Evolutionary conservation across 116 monocot genomes (phyloP), one percentile per base, ranked within the genome.

Genomic region (Cymodocea nodosa): DNA sequence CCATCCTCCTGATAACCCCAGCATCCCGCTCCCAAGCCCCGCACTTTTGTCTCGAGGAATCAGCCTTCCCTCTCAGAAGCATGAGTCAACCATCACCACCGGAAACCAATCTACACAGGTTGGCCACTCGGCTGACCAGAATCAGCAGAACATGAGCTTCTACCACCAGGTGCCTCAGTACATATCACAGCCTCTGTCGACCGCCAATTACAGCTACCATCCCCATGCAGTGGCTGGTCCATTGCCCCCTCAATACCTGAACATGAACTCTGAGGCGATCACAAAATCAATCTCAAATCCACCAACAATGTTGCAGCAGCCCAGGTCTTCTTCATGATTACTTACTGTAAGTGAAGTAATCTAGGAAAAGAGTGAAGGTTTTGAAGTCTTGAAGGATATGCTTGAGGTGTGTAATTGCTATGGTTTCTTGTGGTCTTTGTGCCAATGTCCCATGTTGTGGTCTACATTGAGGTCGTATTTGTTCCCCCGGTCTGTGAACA

Each of bases 111-210:
- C 70, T 52, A 49, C 39, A 79, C 25, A 78, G 78, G 44, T 44
- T 8, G 12, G 12, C 7, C 73, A 76, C 9, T 10, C 74, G 20
- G 52, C 75, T 24, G 82, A 78, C 59, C 83, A 83, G 15, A 24
- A 53, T 9, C 69, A 66, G 16, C 68, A 70, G 23, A 80, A 68
- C 15, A 61, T 75, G 18, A 59, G 78, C 68, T 68, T 72, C 18
- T 81, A 89, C 58, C 79, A 78, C 57, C 48, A 76, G 23, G 66
- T 81, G 81, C 76, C 81, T 19, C 83, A 67, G 35, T 71, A 77
- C 35, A 71, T 67, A 4, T 74, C 81, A 39, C 89, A 77, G 54
- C 24, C 74, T 30, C 66, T 52, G 6, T 15, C 56, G 19, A 22
- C 63, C 15, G 17, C 70, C 17, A 68, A 59, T 40, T 83, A 77